Conservation (phyloP, 768 basidiomycete genomes). For the Asterophora parasitica region DNA sequence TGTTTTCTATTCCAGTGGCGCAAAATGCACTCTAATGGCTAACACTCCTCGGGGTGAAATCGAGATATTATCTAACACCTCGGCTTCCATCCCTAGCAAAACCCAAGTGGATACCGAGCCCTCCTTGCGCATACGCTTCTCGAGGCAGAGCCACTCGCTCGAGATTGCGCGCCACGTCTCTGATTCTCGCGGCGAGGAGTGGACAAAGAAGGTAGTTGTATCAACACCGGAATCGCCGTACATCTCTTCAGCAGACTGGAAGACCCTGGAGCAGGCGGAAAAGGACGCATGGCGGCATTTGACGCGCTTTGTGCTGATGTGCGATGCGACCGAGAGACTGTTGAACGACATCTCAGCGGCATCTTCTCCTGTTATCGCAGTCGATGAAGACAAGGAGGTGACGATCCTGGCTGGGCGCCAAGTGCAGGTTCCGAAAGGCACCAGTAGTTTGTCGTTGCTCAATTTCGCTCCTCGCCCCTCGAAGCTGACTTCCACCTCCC, state of each 20-base stretch:
- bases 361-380: neutral
- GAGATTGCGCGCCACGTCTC: slow-evolving; percentile 32
- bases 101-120: slow-evolving; percentile 8
- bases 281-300: slow-evolving; percentile 22
- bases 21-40: slow-evolving; percentile 48
- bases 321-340: slow-evolving; percentile 17
- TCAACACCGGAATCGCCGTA: slow-evolving; percentile 18
- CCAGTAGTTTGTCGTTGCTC: slow-evolving; percentile 11
- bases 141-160: slow-evolving; percentile 26
- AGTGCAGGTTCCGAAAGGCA: neutral
- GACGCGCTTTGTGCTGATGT: slow-evolving; percentile 21
- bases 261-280: slow-evolving; percentile 22
- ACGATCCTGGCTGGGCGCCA: neutral
- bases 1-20: slow-evolving; percentile 31
- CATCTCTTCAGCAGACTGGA: slow-evolving; percentile 21
- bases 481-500: slow-evolving; percentile 6
- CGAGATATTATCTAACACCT: slow-evolving; percentile 32
- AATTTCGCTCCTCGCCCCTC: slow-evolving; percentile 11
- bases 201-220: slow-evolving; percentile 32
- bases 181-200: slow-evolving; percentile 30
- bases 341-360: neutral
- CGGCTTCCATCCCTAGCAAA: slow-evolving; percentile 8
- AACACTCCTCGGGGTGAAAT: slow-evolving; percentile 45
- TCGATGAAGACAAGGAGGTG: neutral
- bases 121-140: slow-evolving; percentile 34